Percentiles rank a stretch among this genome's conserved stretches.
Conservation (phyloP, 306 rosid species). For the Fragaria ananassa region DNA sequence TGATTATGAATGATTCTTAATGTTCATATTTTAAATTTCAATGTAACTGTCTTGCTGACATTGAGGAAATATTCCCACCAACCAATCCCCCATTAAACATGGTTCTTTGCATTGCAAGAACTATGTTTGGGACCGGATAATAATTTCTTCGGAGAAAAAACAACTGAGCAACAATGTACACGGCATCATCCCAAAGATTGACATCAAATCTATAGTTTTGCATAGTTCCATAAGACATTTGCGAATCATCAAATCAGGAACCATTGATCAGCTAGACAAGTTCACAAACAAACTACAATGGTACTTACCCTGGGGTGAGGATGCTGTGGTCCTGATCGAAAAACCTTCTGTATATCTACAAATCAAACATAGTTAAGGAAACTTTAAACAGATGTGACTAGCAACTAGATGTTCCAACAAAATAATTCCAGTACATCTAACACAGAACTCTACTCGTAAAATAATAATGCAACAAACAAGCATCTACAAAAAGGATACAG, state of each 20-base stretch:
- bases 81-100: not conserved
- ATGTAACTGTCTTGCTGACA: not conserved
- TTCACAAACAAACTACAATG: not conserved
- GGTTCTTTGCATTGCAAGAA: not conserved
- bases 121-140: not conserved
- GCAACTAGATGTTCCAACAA: not conserved
- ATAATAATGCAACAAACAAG: not conserved
- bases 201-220: not conserved
- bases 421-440: slow-evolving; percentile 1
- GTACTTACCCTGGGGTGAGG: slow-evolving; percentile 84
- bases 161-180: not conserved
- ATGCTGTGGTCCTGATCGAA: slow-evolving; percentile 72
- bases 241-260: not conserved
- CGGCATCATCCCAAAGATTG: not conserved
- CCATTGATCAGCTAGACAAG: not conserved
- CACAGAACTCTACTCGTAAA: not conserved
- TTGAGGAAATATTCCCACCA: not conserved
- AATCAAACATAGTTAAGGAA: slow-evolving; percentile 46
- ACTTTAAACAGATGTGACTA: not conserved
- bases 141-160: not conserved
- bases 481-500: slow-evolving; percentile 58
- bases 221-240: not conserved
- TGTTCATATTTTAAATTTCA: not conserved
- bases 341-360: slow-evolving; percentile 86
- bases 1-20: not conserved